Base-by-base conservation (phyloP, 352 stramenopile genomes). In the Phytopythium delawarense region DNA sequence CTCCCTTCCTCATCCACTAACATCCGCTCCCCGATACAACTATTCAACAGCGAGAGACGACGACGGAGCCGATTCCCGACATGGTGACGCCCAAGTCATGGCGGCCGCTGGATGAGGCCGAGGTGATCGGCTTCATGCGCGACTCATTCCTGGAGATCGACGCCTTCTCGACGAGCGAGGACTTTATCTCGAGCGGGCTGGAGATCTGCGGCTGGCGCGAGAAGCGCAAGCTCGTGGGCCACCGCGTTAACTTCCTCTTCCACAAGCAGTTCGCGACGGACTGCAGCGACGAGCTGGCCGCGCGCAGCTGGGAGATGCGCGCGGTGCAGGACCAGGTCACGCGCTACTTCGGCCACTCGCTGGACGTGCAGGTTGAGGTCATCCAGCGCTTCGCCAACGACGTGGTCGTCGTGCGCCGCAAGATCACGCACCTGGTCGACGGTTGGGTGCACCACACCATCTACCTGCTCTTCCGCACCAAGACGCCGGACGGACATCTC, bases 401-500 rank as follows among this genome's bases (percentile, higher is more conserved):
- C 55, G 75, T 84, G 23, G 77, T 83, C 39, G 71, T 87, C 16
- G 75, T 84, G 42, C 75, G 78, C 1, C 73, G 78, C 54, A 79
- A 79, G 68, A 84, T 82, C 48, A 80, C 75, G 63, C 75, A 84
- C 67, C 74, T 66, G n/a, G 63, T 79, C 37, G 75, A 84, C 61
- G 66, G 66, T 0, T 87, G 78, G 75, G 75, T 84, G 30, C 75
- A 84, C 67, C 72, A 87, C 65, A 89, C 81, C 8, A 84, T 89
- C 59, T 91, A 89, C 64, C 42, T 91, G 55, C 67, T 87, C 16
- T 89, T 91, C 63, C 81, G 81, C 53, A 87, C 77, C 30, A 73
- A 89, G 71, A 91, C 76, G 11, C 68, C 75, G 0, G 73, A 89
- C 57, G 81, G 81, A 48, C 82, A 87, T 59, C 59, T 86, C 35